phyloP scores from a whole-genome alignment of 2,329 filamentous ascomycete genomes.

The Chrysoporthe deuterocubensis region DNA sequence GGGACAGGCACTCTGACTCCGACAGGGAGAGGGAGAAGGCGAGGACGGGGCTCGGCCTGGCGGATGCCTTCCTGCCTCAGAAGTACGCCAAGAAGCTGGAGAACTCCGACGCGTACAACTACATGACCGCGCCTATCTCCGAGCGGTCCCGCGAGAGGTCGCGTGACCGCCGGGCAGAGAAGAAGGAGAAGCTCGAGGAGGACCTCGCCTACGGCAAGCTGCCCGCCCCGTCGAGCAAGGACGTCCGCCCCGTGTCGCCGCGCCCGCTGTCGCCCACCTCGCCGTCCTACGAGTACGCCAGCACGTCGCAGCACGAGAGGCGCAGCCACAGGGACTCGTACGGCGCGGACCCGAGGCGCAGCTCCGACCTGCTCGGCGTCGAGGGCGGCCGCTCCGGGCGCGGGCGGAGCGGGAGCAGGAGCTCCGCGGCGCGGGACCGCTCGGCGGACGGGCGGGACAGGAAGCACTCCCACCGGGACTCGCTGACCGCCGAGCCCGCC shows the following conservation, averaged over 20 bases:
- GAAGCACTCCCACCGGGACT: slow-evolving; percentile 34
- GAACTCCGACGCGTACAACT: slow-evolving; percentile 29
- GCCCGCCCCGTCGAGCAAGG: slow-evolving; percentile 21
- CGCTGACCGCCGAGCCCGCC: slow-evolving; percentile 38
- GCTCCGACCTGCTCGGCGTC: slow-evolving; percentile 24
- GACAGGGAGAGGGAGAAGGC: slow-evolving; percentile 36
- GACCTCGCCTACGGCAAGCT: slow-evolving; percentile 56
- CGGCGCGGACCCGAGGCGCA: slow-evolving; percentile 29
- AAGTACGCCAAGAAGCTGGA: slow-evolving; percentile 49
- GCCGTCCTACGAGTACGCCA: slow-evolving; percentile 35
- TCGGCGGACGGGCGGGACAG: slow-evolving; percentile 28
- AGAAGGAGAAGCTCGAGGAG: slow-evolving; percentile 40
- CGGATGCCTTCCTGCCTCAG: slow-evolving; percentile 49
- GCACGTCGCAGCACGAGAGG: slow-evolving; percentile 44
- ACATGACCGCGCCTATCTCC: slow-evolving; percentile 34
- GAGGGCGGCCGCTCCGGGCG: slow-evolving; percentile 29
- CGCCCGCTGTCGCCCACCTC: slow-evolving; percentile 30
- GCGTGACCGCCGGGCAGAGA: slow-evolving; percentile 34
- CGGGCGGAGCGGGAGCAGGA: slow-evolving; percentile 29
- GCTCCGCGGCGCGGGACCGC: slow-evolving; percentile 32
- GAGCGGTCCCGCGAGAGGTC: slow-evolving; percentile 35
- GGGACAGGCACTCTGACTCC: slow-evolving; percentile 36
- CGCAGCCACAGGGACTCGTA: slow-evolving; percentile 39
- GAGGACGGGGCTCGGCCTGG: slow-evolving; percentile 26
- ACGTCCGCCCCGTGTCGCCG: slow-evolving; percentile 35